phyloP scores from a whole-genome alignment of 2,329 filamentous ascomycete genomes.

The Coleophoma crateriformis region DNA sequence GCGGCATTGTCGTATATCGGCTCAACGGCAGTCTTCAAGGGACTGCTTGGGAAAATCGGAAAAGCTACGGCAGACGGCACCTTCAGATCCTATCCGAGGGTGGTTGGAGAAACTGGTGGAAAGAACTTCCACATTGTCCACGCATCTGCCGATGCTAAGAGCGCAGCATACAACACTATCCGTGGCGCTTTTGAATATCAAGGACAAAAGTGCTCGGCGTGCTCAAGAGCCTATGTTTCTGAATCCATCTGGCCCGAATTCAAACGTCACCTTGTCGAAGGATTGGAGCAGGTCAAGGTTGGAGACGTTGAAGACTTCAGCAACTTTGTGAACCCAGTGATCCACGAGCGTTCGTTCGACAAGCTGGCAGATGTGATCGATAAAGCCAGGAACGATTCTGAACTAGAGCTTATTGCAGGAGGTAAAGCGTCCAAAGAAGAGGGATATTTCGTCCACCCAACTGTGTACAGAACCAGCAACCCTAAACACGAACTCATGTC shows the following conservation, averaged over 20 bases:
- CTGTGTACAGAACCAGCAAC: conserved; percentile 69
- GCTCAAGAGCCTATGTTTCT: conserved; percentile 72
- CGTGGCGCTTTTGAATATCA: conserved; percentile 85
- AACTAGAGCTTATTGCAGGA: conserved; percentile 68
- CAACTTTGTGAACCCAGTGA: conserved; percentile 82
- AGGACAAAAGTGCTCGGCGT: conserved; percentile 85
- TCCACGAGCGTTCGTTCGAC: conserved; percentile 74
- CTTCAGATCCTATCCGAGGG: conserved; percentile 78
- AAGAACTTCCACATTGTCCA: conserved; percentile 90
- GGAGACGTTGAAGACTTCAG: conserved; percentile 60
- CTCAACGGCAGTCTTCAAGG: conserved; percentile 83
- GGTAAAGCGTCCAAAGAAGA: conserved; percentile 70
- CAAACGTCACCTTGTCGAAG: conserved; percentile 51
- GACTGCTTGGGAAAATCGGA: conserved; percentile 82
- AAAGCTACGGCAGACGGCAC: conserved; percentile 62
- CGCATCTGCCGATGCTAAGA: conserved; percentile 66
- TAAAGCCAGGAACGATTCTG: conserved; percentile 63
- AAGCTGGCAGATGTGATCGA: conserved; percentile 73
- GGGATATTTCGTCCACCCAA: conserved; percentile 78
- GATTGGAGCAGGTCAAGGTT: conserved; percentile 64
- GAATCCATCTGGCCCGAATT: conserved; percentile 68
- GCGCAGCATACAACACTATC: conserved; percentile 74
- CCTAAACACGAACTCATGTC: conserved; percentile 66
- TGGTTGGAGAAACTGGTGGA: conserved; percentile 86
- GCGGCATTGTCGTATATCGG: conserved; percentile 89